These are phyloP conservation scores for Coemansia sp. DNA, from an alignment of 192 early-diverging fungal genomes.

Conservation along the genomic window DNA sequence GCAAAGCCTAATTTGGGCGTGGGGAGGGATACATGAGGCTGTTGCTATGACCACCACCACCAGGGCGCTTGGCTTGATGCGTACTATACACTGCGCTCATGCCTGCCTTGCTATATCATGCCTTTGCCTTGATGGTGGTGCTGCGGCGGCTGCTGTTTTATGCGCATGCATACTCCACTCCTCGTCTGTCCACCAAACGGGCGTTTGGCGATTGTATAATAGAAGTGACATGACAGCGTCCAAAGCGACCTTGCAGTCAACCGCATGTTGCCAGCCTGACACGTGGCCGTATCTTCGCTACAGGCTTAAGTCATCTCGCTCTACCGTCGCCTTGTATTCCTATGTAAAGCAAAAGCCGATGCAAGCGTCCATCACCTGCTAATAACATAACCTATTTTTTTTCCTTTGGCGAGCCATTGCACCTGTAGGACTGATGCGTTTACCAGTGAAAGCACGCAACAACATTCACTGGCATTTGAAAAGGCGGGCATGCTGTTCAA, in stretches of 20 bases:
- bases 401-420: conserved; percentile 19
- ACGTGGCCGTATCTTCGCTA: background rate
- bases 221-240: background rate
- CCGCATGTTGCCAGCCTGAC: conserved; percentile 7
- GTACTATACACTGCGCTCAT: background rate
- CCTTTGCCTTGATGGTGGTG: background rate
- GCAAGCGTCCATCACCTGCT: background rate
- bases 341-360: background rate
- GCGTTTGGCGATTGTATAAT: background rate
- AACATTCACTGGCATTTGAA: conserved; percentile 95
- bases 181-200: background rate
- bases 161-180: conserved; percentile 2
- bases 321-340: background rate
- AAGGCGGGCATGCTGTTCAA: conserved; percentile 97
- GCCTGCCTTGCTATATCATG: background rate
- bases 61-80: conserved; percentile 2
- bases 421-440: conserved; percentile 80
- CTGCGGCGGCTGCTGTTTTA: background rate
- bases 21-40: background rate
- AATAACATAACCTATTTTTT: background rate
- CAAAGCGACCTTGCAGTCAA: background rate
- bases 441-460: conserved; percentile 71
- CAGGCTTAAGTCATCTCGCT: background rate
- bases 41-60: background rate
- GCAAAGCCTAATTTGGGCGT: conserved; percentile 5